Evolutionary conservation across 208 protist genomes (phyloP), one percentile per base, ranked within the genome.

Genomic region (Trypanosoma mega): DNA sequence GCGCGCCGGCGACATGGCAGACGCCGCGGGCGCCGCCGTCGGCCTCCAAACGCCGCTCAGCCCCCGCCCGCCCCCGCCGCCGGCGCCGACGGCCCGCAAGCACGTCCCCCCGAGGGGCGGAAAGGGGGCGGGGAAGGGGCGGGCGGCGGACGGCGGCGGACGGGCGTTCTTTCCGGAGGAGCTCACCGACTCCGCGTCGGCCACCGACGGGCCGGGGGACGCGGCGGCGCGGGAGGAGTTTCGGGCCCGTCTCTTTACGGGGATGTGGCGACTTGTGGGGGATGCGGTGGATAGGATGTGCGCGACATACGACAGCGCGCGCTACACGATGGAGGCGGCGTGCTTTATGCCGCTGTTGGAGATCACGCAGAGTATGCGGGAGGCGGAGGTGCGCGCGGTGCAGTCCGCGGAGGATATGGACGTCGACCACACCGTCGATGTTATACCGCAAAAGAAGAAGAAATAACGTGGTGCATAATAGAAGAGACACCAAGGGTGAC

Each of bases 261-360:
- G 71, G 8, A 49, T 66, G 49, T 47, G 47, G 33, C 56, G 49
- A 3, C 20, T 81, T 30, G 57, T 58, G 21, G 68, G 54, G 9
- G 57, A 56, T 24, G 43, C 47, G 6, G 51, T 59, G 20, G 61
- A 57, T 2, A 46, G 18, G 11, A n/a, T 70, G 1, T 70, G 53
- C 41, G n/a, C 64, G 2, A 58, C 11, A 14, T 52, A 36, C 14
- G 64, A 70, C 16, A 44, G 3, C 77, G 85, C 45, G 43, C 58
- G 34, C 47, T 41, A 67, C 21, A 68, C 61, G 0, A 62, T 90
- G 20, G 76, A 90, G 44, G 69, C 71, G 33, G 76, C 70, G 29
- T 86, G 76, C 50, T 56, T 72, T 31, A 59, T 88, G 5, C 78
- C 78, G 0, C 78, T 90, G n/a, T 53, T 94, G 5, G 76, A 73